These are phyloP conservation scores for Xylariaceae sp. DNA, from an alignment of 2,329 filamentous ascomycete species.

Conservation along the genomic window DNA sequence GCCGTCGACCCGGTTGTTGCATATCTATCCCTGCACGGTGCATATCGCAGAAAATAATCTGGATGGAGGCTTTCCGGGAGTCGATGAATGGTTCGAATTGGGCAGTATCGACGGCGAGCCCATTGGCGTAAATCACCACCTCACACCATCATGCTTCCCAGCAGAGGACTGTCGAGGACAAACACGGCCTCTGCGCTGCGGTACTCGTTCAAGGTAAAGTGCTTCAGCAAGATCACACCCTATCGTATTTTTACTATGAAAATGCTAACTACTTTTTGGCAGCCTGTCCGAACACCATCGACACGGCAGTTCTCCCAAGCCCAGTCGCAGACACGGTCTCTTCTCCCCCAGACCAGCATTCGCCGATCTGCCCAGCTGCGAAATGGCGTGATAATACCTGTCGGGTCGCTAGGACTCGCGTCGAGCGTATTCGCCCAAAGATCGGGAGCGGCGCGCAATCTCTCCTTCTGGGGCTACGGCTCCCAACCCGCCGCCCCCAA, in stretches of 20 bases:
- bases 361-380: slow-evolving; percentile 13
- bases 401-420: slow-evolving; percentile 6
- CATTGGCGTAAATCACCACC: slow-evolving; percentile 1
- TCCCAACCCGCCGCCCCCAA: slow-evolving; percentile 16
- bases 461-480: slow-evolving; percentile 31
- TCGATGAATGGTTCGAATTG: no score
- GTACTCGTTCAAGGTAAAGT: slow-evolving; percentile 17
- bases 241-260: no score
- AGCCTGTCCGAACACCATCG: slow-evolving; percentile 19
- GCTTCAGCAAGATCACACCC: background rate
- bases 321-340: slow-evolving; percentile 14
- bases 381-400: slow-evolving; percentile 15
- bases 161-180: slow-evolving; percentile 48
- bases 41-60: slow-evolving; percentile 12
- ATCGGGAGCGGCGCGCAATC: slow-evolving; percentile 27
- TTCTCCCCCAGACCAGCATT: slow-evolving; percentile 19
- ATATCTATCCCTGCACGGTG: background rate
- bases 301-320: slow-evolving; percentile 24
- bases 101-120: background rate
- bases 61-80: no score
- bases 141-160: slow-evolving; percentile 48
- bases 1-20: background rate
- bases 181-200: slow-evolving; percentile 40
- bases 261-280: background rate
- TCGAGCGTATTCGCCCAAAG: slow-evolving; percentile 27